Base-by-base conservation (phyloP, 176 grass and related monocot genomes). In the Stipa capillata region DNA sequence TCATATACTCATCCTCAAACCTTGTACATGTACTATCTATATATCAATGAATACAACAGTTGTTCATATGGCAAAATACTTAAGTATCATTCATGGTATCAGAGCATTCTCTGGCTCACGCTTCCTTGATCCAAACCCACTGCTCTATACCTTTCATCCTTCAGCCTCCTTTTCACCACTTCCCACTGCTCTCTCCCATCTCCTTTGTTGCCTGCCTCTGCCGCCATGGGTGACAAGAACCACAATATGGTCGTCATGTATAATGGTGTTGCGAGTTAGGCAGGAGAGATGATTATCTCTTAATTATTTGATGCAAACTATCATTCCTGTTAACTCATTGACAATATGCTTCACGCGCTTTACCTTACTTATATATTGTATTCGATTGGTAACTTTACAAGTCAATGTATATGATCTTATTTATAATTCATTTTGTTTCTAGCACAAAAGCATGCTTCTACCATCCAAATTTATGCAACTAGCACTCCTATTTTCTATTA, bases 281-380 rank as follows among this genome's bases (percentile, higher is more conserved):
- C 63, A 41, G 35, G 36, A 66, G 63, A 41, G n/a, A 24, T 41
- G 36, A 7, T 5, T 14, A 35, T 23, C 41, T 12, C 15, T 4
- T 4, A 57, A 29, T 86, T 73, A 73, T 80, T 39, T 72, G 18
- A 65, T 37, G 7, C 16, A 43, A 57, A 39, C 6, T 14, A 29
- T 78, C 62, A 56, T 82, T 77, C n/a, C 7, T 83, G 36, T 55
- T 44, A 44, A 12, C 28, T 44, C 65, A 65, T 54, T 70, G 4
- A 77, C 24, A 34, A 42, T 34, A 40, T 87, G 43, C 13, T 74
- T 51, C n/a, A 18, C 55, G 6, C 39, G 37, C 29, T 76, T 49
- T 12, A 20, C 13, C 25, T 76, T 17, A 1, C 12, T 48, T 51
- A 49, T 31, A 37, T 67, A 55, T 75, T 23, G 23, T 50, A 51